Evolutionary conservation across 1,284 basidiomycete species (phyloP).

Genomic region (Gomphus sp.): DNA sequence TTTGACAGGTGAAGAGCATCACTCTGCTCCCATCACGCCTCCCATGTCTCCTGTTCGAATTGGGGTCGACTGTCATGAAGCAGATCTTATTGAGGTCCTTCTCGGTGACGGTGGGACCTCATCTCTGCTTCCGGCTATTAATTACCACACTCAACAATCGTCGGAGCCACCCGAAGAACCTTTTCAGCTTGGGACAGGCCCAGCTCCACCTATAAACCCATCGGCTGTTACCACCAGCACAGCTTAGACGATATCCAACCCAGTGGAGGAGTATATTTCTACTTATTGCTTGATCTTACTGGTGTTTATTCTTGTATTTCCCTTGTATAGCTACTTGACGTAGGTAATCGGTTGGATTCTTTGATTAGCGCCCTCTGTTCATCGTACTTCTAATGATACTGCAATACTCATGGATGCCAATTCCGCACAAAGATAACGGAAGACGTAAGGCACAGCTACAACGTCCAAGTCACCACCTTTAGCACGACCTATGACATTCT

Average conservation of each 20-base stretch:
- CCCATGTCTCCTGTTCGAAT: slow-evolving; percentile 5
- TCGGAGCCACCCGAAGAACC: neutral
- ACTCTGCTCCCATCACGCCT: slow-evolving; percentile 3
- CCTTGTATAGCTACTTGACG: neutral
- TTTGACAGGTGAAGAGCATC: neutral
- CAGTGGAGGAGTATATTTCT: neutral
- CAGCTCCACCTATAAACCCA: neutral
- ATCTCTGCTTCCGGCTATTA: neutral
- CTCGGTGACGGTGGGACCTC: slow-evolving; percentile 14
- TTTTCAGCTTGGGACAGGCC: neutral
- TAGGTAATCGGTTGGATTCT: neutral
- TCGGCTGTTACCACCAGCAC: neutral
- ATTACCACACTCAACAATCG: neutral
- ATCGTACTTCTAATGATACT: slow-evolving; percentile 61
- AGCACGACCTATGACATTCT: slow-evolving; percentile 50
- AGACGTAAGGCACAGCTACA: slow-evolving; percentile 93
- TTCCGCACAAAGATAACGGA: slow-evolving; percentile 82
- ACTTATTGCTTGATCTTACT: neutral
- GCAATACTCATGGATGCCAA: slow-evolving; percentile 81
- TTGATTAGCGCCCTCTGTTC: slow-evolving; percentile 10
- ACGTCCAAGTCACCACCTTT: slow-evolving; percentile 84
- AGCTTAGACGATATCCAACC: neutral
- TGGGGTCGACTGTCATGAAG: slow-evolving; percentile 11
- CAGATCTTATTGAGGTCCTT: slow-evolving; percentile 15
- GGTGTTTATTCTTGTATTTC: slow-evolving; percentile 3